phyloP scores from a whole-genome alignment of 176 grass and related monocot species.

The Pharus latifolius region DNA sequence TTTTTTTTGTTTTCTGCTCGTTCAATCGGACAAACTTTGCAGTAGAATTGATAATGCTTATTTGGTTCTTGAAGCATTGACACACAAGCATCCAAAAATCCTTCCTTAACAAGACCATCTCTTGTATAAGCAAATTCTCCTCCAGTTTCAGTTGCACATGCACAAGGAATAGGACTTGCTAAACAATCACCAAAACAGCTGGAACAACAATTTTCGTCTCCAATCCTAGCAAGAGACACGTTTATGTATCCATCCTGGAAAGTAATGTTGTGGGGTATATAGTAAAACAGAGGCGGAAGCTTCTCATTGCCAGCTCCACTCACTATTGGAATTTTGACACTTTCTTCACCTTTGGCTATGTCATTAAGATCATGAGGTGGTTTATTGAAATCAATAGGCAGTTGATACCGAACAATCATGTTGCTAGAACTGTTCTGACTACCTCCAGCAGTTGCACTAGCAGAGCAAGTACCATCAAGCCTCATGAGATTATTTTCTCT shows the following conservation, averaged over 20 bases:
- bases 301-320: constrained; percentile 21
- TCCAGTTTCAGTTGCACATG: constrained; percentile 69
- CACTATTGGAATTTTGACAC: constrained; percentile 48
- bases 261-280: constrained; percentile 59
- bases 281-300: constrained; percentile 59
- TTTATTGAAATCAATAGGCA: not conserved
- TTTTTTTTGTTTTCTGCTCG: constrained; percentile 29
- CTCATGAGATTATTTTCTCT: constrained; percentile 3
- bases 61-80: constrained; percentile 29
- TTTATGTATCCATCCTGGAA: constrained; percentile 60
- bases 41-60: constrained; percentile 22
- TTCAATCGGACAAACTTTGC: constrained; percentile 62
- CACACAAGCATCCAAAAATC: constrained; percentile 54
- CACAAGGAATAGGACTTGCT: constrained; percentile 43
- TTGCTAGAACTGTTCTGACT: constrained; percentile 15
- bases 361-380: constrained; percentile 54
- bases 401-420: constrained; percentile 19
- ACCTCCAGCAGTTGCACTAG: not conserved
- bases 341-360: constrained; percentile 77
- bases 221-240: constrained; percentile 72
- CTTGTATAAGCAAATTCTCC: constrained; percentile 71
- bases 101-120: constrained; percentile 42
- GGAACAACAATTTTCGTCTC: constrained; percentile 72
- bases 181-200: constrained; percentile 68
- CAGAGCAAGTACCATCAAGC: constrained; percentile 4